phyloP scores from a whole-genome alignment of 768 basidiomycete genomes.

The Boletellus emodensis region DNA sequence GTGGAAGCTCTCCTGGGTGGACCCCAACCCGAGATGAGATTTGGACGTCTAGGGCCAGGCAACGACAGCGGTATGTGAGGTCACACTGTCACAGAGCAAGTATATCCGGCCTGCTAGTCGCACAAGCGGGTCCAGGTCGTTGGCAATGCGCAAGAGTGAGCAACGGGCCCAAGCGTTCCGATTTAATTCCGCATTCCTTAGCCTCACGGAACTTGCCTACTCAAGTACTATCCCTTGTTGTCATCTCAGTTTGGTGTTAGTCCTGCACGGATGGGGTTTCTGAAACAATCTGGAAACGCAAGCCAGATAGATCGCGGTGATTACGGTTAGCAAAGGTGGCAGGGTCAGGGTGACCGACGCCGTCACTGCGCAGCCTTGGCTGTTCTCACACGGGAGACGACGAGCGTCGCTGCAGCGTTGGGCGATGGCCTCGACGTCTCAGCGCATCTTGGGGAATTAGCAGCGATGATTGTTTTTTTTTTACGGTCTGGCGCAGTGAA shows the following conservation, averaged over 20 bases:
- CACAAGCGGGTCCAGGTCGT: too few species aligned
- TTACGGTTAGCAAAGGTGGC: not conserved
- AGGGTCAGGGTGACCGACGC: not conserved
- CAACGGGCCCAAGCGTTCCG: constrained; percentile 6
- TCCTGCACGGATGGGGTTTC: not conserved
- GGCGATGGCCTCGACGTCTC: constrained; percentile 10
- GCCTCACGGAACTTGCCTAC: not conserved
- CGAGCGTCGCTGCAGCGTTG: not conserved
- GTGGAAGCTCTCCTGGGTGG: constrained; percentile 2
- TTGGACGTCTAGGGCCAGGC: not conserved
- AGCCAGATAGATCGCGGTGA: constrained; percentile 2
- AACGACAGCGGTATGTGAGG: not conserved
- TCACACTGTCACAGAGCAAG: not conserved
- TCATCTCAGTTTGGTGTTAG: constrained; percentile 10
- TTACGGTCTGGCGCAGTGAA: not conserved
- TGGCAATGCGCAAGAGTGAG: not conserved
- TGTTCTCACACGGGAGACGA: constrained; percentile 2
- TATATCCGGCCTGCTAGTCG: too few species aligned
- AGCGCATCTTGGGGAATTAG: not conserved
- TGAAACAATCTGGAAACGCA: constrained; percentile 3
- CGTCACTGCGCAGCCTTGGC: constrained; percentile 9
- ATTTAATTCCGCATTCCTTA: constrained; percentile 1
- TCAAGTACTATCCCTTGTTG: constrained; percentile 1
- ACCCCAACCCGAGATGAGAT: too few species aligned
- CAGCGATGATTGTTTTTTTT: not conserved